A percentile compares a stretch with the other conserved stretches of the same genome.
These are phyloP conservation scores for Dactylella cylindrospora DNA, from an alignment of 2,329 filamentous ascomycete genomes.

Conservation along the genomic window DNA sequence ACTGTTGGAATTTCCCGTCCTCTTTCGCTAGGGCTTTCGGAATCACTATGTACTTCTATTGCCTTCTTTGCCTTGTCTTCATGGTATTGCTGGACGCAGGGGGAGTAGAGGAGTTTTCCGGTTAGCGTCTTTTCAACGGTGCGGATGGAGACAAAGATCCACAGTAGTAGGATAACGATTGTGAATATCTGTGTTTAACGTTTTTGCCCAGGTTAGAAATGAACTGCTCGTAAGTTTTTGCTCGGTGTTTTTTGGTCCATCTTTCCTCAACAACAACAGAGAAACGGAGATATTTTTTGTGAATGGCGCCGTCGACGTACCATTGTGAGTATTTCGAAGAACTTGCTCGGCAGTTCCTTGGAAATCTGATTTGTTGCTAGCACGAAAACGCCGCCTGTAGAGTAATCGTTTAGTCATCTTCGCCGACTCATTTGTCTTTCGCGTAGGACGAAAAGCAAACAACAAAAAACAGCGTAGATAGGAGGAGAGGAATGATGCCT, in stretches of 20 bases:
- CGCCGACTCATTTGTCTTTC: too few relatives aligned
- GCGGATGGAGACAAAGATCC: conserved; percentile 59
- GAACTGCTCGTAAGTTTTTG: neutral
- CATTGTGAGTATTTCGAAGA: conserved; percentile 62
- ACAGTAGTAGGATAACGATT: conserved; percentile 58
- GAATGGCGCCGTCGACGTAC: conserved; percentile 47
- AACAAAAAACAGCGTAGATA: too few relatives aligned
- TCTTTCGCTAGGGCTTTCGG: too few relatives aligned
- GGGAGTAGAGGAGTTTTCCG: conserved; percentile 60
- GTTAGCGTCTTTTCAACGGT: conserved; percentile 57
- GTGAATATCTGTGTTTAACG: conserved; percentile 54
- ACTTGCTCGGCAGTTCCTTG: conserved; percentile 58
- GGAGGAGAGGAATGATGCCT: too few relatives aligned
- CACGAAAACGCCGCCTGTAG: conserved; percentile 58
- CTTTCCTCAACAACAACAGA: neutral
- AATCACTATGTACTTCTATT: too few relatives aligned
- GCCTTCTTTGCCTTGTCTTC: conserved; percentile 24
- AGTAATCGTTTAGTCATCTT: too few relatives aligned
- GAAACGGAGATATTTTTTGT: neutral
- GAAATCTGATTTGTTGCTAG: conserved; percentile 57
- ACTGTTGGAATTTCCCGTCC: conserved; percentile 23
- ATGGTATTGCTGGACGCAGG: conserved; percentile 56
- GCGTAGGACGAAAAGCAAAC: too few relatives aligned
- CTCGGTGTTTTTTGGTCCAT: neutral
- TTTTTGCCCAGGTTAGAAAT: neutral